These are phyloP conservation scores for Lentinus tigrinus DNA, from an alignment of 768 basidiomycete genomes.

Conservation along the genomic window DNA sequence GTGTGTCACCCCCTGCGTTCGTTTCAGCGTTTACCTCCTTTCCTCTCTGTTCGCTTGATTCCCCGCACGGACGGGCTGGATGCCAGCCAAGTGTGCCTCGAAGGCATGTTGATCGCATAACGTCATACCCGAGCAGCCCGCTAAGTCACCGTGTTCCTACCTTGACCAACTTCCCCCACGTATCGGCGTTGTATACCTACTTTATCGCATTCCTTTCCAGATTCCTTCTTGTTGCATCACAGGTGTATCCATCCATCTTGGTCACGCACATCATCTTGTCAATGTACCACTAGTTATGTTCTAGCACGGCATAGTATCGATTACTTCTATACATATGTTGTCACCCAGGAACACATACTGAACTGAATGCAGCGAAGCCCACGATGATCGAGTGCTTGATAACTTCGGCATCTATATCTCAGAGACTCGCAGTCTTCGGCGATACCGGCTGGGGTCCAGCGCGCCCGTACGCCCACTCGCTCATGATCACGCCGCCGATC, in stretches of 20 bases:
- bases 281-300: background rate
- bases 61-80: conserved; percentile 12
- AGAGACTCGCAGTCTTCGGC: conserved; percentile 7
- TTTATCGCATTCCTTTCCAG: background rate
- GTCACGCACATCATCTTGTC: too few species aligned
- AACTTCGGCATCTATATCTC: background rate
- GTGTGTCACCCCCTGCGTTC: background rate
- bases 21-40: background rate
- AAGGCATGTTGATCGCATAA: conserved; percentile 6
- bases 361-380: background rate
- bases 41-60: background rate
- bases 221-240: background rate
- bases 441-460: conserved; percentile 28
- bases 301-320: background rate
- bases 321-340: background rate
- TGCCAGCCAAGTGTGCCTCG: conserved; percentile 4
- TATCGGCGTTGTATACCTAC: background rate
- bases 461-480: conserved; percentile 73
- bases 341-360: too few species aligned
- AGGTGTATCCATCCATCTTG: background rate
- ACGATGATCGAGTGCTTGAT: background rate
- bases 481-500: conserved; percentile 83
- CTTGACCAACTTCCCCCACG: background rate
- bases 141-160: background rate
- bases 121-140: background rate